Evolutionary conservation across 768 basidiomycete species (phyloP), one percentile per base, ranked within the genome.

Genomic region (Termitomyces sp.): DNA sequence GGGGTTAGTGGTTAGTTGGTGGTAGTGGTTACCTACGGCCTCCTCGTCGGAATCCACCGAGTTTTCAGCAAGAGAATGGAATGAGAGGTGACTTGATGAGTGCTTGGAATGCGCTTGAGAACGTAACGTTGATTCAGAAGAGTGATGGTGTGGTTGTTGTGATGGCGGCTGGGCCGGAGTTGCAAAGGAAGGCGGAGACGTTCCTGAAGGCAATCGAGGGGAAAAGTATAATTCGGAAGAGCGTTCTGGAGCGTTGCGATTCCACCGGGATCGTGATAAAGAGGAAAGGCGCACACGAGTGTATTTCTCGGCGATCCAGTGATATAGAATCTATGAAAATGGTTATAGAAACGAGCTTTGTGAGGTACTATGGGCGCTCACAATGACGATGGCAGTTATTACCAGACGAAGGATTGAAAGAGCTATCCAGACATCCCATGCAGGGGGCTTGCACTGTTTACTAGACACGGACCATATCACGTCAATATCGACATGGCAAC

Each of bases 401-500:
- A 77, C 65, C 34, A 88, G 69, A 42, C 89, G 83, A 51, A 83
- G 56, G 49, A 79, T 63, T 0, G 84, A 76, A 9, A 84, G 75
- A 44, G 73, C 72, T 22, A 87, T 66, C 88, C 87, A 91, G 8
- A 73, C 69, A 1, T 75, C 72, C 78, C 82, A 85, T 2, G 76
- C 58, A 6, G 77, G 73, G 4, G 76, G 70, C 39, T 64, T 49
- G n/a, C 51, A 69, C 55, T 49, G 62, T 55, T 58, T 65, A 49
- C 60, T 63, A 12, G 72, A 68, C 13, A 76, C 73, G 5, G 82
- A 78, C 89, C 89, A 91, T 11, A 85, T 72, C 45, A 85, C 75
- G 66, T 91, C 89, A 45, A 89, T 73, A 61, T 88, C 85, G 72
- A 87, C 76, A 47, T 72, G 70, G 59, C 89, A 91, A n/a, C 83